phyloP scores from a whole-genome alignment of 768 basidiomycete genomes.

The Tulasnella sp. region DNA sequence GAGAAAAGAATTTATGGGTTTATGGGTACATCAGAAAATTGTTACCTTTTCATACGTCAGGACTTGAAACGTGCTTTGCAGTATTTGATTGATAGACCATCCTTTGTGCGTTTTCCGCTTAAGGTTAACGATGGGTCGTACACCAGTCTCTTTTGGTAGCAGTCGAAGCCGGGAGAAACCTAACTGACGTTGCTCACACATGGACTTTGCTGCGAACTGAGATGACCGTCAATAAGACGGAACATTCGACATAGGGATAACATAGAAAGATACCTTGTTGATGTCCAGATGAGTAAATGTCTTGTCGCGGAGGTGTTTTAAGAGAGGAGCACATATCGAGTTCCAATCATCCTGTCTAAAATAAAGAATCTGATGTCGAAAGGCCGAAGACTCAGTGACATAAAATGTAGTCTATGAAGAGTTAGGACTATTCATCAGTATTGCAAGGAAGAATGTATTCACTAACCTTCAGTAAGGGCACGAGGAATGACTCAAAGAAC shows the following conservation, averaged over 20 bases:
- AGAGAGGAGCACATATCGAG: constrained; percentile 64
- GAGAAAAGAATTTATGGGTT: background rate
- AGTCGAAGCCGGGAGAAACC: constrained; percentile 80
- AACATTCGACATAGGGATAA: background rate
- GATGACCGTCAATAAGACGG: background rate
- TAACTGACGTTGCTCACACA: constrained; percentile 56
- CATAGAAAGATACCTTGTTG: constrained; percentile 41
- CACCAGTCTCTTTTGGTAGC: constrained; percentile 88
- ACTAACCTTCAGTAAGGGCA: constrained; percentile 63
- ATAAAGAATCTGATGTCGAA: constrained; percentile 70
- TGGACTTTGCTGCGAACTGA: constrained; percentile 42
- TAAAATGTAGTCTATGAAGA: constrained; percentile 73
- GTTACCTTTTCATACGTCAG: constrained; percentile 76
- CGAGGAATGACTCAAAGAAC: constrained; percentile 80
- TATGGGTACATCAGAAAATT: background rate
- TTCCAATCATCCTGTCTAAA: constrained; percentile 94
- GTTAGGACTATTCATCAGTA: background rate
- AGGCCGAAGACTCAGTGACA: constrained; percentile 80
- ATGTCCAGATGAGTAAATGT: constrained; percentile 51
- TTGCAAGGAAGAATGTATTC: background rate
- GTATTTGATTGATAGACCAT: constrained; percentile 75
- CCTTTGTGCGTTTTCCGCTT: constrained; percentile 29
- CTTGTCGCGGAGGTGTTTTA: constrained; percentile 53
- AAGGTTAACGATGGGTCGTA: constrained; percentile 88
- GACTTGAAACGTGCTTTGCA: constrained; percentile 75